Conservation (phyloP, 2,329 filamentous ascomycete genomes). For the Fusarium sp. region DNA sequence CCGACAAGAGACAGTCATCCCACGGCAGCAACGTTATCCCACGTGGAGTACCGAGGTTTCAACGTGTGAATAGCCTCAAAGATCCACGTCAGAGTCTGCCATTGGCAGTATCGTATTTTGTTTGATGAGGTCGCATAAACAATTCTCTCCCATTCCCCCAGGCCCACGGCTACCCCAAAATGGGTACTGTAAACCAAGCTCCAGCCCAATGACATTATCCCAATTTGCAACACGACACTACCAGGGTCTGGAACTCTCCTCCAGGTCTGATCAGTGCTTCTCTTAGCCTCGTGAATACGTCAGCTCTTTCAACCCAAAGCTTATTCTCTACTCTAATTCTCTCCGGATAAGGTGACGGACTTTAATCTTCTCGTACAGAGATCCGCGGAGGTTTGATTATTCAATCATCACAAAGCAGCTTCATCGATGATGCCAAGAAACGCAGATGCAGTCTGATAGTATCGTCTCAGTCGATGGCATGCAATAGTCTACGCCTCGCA, state of each 20-base stretch:
- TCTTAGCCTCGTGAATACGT: slow-evolving; percentile 18
- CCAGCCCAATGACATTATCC: slow-evolving; percentile 18
- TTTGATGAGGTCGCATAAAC: slow-evolving; percentile 23
- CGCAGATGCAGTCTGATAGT: background rate
- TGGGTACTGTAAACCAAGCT: background rate
- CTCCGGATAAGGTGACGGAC: slow-evolving; percentile 4
- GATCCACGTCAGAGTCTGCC: background rate
- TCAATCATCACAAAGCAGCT: slow-evolving; percentile 29
- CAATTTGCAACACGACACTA: slow-evolving; percentile 27
- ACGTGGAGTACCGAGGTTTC: slow-evolving; percentile 16
- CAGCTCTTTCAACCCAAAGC: slow-evolving; percentile 7
- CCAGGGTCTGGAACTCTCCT: slow-evolving; percentile 5
- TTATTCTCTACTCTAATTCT: slow-evolving; percentile 4
- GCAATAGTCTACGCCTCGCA: slow-evolving; percentile 23
- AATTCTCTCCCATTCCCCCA: background rate
- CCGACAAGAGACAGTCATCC: slow-evolving; percentile 19
- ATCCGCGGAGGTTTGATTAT: slow-evolving; percentile 11
- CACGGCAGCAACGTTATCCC: slow-evolving; percentile 4
- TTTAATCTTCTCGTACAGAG: slow-evolving; percentile 2
- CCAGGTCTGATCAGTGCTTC: background rate
- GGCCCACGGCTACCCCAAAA: background rate
- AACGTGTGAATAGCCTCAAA: slow-evolving; percentile 14
- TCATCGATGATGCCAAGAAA: slow-evolving; percentile 21
- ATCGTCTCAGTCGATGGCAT: slow-evolving; percentile 14
- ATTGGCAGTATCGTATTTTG: slow-evolving; percentile 18